Conservation (phyloP, 495 filamentous ascomycete genomes). For the Podospora appendiculata region DNA sequence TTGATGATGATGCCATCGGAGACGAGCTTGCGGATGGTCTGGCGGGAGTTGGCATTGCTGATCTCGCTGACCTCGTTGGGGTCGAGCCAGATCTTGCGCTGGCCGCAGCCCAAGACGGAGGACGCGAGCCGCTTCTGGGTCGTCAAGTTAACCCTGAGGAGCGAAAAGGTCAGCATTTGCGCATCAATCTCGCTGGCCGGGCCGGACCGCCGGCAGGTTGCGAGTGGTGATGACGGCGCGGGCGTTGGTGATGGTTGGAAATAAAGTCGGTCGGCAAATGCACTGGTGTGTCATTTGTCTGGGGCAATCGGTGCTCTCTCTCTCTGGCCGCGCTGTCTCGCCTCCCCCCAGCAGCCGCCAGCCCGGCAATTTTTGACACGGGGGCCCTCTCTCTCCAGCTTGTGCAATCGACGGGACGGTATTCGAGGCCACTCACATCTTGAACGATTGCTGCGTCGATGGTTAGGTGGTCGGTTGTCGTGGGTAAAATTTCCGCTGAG, state of each 20-base stretch:
- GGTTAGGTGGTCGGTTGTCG: conserved; percentile 36
- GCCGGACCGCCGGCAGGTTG: too few species aligned
- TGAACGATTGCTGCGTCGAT: conserved; percentile 39
- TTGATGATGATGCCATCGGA: conserved; percentile 99
- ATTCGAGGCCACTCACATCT: conserved; percentile 42
- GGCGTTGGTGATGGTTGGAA: too few species aligned
- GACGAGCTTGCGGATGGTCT: conserved; percentile 99
- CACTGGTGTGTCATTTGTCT: too few species aligned
- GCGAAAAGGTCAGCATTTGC: conserved; percentile 27
- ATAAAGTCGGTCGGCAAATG: too few species aligned
- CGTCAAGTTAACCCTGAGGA: conserved; percentile 89
- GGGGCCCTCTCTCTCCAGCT: background rate
- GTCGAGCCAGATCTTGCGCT: conserved; percentile 99
- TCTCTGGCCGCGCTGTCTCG: too few species aligned
- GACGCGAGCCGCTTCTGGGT: conserved; percentile 99
- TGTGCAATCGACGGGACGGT: conserved; percentile 2
- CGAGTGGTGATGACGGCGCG: background rate
- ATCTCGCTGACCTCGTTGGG: conserved; percentile 99
- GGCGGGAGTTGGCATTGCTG: conserved; percentile 99
- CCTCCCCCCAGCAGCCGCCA: too few species aligned
- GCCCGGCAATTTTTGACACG: background rate
- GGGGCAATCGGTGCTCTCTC: too few species aligned
- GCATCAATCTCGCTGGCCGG: too few species aligned
- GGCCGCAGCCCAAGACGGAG: conserved; percentile 93
- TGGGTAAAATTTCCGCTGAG: conserved; percentile 31